Evolutionary conservation across 768 basidiomycete species (phyloP).

Genomic region (Strobilomyces echinocephalus): DNA sequence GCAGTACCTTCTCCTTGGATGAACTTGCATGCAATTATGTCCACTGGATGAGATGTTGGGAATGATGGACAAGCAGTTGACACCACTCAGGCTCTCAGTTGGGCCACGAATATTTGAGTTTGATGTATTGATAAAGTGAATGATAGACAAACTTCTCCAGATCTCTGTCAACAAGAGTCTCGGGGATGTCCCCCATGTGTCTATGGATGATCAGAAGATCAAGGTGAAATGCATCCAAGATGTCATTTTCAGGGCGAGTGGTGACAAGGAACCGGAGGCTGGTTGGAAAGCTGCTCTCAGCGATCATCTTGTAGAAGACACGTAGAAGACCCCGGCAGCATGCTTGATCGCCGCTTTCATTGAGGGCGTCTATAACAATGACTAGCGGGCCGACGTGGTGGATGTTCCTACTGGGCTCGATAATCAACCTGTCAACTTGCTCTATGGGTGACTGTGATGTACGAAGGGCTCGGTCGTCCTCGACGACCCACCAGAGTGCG

Average conservation of each 20-base stretch:
- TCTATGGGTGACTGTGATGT: not conserved
- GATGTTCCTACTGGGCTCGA: not conserved
- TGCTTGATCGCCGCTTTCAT: too few relatives aligned
- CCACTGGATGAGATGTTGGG: not conserved
- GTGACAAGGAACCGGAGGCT: too few relatives aligned
- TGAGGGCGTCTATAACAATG: not conserved
- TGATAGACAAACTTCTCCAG: not conserved
- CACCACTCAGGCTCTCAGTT: not conserved
- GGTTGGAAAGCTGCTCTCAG: not conserved
- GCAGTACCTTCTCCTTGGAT: too few relatives aligned
- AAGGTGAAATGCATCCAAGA: not conserved
- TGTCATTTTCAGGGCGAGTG: too few relatives aligned
- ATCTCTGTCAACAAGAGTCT: not conserved
- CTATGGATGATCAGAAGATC: not conserved
- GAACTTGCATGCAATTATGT: too few relatives aligned
- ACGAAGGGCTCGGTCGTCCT: not conserved
- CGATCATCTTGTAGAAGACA: too few relatives aligned
- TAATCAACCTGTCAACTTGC: not conserved
- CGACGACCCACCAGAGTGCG: not conserved
- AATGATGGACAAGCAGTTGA: not conserved
- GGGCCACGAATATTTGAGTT: too few relatives aligned
- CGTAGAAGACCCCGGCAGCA: not conserved
- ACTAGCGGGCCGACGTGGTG: not conserved
- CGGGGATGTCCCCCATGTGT: not conserved
- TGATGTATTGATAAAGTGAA: not conserved